Conservation (phyloP, 208 protist genomes). For the Leptomonas pyrrhocoris region DNA sequence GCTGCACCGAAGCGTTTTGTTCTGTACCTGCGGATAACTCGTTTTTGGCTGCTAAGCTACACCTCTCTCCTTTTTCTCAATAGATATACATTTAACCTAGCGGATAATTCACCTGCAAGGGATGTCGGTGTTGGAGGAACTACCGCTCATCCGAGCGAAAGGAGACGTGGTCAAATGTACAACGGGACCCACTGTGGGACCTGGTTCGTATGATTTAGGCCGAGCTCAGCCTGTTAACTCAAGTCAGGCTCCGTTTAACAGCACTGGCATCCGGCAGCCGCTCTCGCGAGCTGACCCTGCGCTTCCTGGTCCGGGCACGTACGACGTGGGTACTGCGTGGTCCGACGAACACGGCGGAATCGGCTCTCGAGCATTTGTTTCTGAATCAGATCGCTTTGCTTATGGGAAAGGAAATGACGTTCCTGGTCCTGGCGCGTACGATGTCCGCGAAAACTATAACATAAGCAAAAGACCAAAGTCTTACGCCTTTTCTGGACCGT, state of each 20-base stretch:
- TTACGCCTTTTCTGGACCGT: constrained; percentile 37
- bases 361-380: constrained; percentile 68
- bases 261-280: constrained; percentile 51
- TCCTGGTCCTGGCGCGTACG: constrained; percentile 77
- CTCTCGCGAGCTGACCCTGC: constrained; percentile 27
- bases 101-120: neutral
- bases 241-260: constrained; percentile 77
- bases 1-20: no score
- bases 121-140: constrained; percentile 58
- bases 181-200: constrained; percentile 69
- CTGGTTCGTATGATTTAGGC: constrained; percentile 73
- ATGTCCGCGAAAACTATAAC: constrained; percentile 31
- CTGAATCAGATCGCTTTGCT: constrained; percentile 59
- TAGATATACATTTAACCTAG: neutral
- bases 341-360: constrained; percentile 28
- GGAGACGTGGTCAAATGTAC: constrained; percentile 33
- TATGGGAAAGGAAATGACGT: constrained; percentile 22
- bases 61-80: neutral
- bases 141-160: constrained; percentile 81
- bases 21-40: no score
- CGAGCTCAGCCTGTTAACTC: constrained; percentile 28
- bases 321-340: constrained; percentile 29
- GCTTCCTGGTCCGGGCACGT: constrained; percentile 70
- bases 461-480: constrained; percentile 34
- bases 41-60: no score